Evolutionary conservation across 345 rosid species (phyloP), one percentile per base, ranked within the genome.

Genomic region (Syzygium jambos): DNA sequence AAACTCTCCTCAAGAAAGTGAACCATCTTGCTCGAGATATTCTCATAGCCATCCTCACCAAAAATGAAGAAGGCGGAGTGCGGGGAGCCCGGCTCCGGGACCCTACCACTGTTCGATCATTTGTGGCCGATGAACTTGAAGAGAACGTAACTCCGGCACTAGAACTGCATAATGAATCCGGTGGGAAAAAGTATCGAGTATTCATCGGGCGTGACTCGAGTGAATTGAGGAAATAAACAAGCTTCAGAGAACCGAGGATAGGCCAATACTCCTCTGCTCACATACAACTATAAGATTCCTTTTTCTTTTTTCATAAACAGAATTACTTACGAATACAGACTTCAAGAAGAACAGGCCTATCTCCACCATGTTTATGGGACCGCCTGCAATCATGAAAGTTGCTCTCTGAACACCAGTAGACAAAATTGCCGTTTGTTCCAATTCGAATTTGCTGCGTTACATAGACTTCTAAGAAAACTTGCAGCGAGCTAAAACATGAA

Each of bases 1-100:
- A 98, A 7, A 96, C 98, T 89, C 99, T 96, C 86, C 99, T 96
- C 86, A 95, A 91, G 95, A 98, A 96, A 57, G 90, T 91, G 86
- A 96, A 98, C 99, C 99, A 96, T 89, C 99, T 94, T 29, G 99
- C 95, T 92, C 99, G 95, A 19, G 98, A 98, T 34, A 96, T 89
- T 91, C 94, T 96, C 95, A 95, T 92, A 51, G 97, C 99, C 38
- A 86, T 86, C 89, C 98, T 93, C 53, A 96, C 84, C 89, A 92
- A 89, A 84, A 93, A 91, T 8, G 97, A 91, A 17, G 95, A 88
- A 78, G 91, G 87, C 2, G 90, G 85, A 41, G 90, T 46, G 13
- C 91, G 92, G 17, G 94, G 80, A 88, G 95, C 80, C 92, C 99
- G 94, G 51, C 78, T 92, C 87, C 94, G 90, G 59, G 86, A 85